These are phyloP conservation scores for Ramaria rubella DNA, from an alignment of 768 basidiomycete genomes.

Conservation along the genomic window DNA sequence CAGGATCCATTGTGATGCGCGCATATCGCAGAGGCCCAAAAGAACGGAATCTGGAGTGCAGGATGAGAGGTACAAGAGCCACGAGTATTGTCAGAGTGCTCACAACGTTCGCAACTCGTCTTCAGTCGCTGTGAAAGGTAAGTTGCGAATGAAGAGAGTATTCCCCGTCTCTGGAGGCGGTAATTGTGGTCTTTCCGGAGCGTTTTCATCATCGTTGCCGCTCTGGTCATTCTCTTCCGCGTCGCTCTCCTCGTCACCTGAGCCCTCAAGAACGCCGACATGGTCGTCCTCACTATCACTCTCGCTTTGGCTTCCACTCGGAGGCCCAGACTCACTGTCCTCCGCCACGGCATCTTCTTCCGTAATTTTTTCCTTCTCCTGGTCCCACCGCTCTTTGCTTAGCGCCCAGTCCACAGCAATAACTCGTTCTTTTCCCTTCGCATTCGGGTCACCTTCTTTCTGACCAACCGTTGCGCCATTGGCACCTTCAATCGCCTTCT, in stretches of 20 bases:
- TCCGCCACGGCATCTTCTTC: conserved; percentile 21
- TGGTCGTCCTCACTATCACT: conserved; percentile 35
- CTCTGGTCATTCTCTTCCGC: conserved; percentile 24
- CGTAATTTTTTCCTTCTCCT: conserved; percentile 56
- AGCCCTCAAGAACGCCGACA: conserved; percentile 38
- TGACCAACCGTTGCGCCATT: conserved; percentile 64
- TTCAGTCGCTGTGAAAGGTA: conserved; percentile 88
- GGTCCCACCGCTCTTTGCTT: conserved; percentile 89
- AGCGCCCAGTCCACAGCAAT: conserved; percentile 97
- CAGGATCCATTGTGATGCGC: conserved; percentile 78
- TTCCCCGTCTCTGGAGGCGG: conserved; percentile 84
- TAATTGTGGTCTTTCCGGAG: conserved; percentile 54
- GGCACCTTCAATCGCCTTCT: conserved; percentile 68
- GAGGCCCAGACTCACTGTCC: conserved; percentile 18
- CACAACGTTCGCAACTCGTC: conserved; percentile 85
- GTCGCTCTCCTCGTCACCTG: conserved; percentile 32
- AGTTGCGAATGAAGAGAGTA: conserved; percentile 90
- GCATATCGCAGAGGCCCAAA: conserved; percentile 94
- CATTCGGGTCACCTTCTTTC: conserved; percentile 27
- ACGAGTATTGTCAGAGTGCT: conserved; percentile 21
- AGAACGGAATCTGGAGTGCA: conserved; percentile 63
- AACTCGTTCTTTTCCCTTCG: conserved; percentile 43
- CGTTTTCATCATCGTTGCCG: conserved; percentile 21
- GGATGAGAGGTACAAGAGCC: neutral
- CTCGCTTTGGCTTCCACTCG: conserved; percentile 21